Conservation (phyloP, 345 rosid genomes). For the Populus pruinosa region DNA sequence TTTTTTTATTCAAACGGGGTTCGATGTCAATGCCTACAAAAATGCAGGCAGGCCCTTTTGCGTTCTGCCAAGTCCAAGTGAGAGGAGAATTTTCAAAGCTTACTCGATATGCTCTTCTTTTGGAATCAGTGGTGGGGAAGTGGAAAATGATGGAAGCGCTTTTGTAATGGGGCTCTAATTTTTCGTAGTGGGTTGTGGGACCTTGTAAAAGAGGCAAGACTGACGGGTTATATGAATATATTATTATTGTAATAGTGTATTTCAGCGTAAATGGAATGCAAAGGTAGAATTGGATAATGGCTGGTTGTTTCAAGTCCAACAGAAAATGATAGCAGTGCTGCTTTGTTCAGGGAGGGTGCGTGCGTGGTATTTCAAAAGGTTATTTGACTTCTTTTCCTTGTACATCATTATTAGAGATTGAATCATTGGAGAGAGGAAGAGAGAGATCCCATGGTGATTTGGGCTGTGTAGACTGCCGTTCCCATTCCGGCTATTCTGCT, state of each 20-base stretch:
- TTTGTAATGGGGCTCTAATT: constrained; percentile 46
- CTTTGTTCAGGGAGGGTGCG: not conserved
- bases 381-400: constrained; percentile 26
- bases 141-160: constrained; percentile 71
- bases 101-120: constrained; percentile 46
- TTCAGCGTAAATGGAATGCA: constrained; percentile 8
- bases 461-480: not conserved
- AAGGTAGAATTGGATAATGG: not conserved
- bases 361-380: constrained; percentile 25
- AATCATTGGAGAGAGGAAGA: constrained; percentile 6
- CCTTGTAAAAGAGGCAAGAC: constrained; percentile 34
- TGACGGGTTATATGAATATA: constrained; percentile 2
- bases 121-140: constrained; percentile 38
- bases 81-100: constrained; percentile 51
- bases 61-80: constrained; percentile 41
- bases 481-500: not conserved
- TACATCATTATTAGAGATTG: constrained; percentile 21
- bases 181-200: constrained; percentile 62
- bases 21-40: constrained; percentile 46
- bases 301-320: constrained; percentile 11
- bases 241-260: constrained; percentile 5
- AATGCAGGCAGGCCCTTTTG: constrained; percentile 26
- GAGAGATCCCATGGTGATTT: not conserved
- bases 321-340: constrained; percentile 10
- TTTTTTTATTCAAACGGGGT: constrained; percentile 27